Conservation (phyloP, 345 rosid genomes). For the Odontarrhena argentea region DNA sequence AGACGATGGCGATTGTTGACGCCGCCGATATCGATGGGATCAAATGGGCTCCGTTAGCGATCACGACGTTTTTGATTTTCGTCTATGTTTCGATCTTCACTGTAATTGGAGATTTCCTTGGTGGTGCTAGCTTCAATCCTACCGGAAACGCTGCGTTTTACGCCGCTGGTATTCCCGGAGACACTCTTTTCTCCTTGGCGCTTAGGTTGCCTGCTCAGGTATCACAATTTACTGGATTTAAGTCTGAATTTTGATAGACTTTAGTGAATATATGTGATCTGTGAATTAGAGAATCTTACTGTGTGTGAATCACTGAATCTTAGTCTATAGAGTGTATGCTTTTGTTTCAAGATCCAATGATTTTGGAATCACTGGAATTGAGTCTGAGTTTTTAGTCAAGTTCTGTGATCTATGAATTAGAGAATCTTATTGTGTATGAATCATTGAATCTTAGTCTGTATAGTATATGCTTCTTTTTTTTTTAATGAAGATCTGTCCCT, state of each 20-base stretch:
- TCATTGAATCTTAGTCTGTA: conserved; percentile 8
- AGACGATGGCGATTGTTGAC: conserved; percentile 54
- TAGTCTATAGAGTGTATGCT: conserved; percentile 21
- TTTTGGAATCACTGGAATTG: no score
- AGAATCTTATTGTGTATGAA: conserved; percentile 16
- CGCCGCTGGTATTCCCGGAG: conserved; percentile 76
- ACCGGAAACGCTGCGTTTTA: conserved; percentile 84
- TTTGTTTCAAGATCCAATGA: background rate
- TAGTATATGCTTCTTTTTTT: conserved; percentile 21
- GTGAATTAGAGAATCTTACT: conserved; percentile 15
- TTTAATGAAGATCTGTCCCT: conserved; percentile 16
- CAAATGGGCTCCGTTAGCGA: conserved; percentile 57
- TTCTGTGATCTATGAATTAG: conserved; percentile 2
- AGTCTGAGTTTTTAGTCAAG: conserved; percentile 1
- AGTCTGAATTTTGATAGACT: background rate
- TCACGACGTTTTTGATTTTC: conserved; percentile 60
- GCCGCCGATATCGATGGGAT: conserved; percentile 51
- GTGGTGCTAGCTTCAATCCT: conserved; percentile 93
- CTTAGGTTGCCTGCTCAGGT: conserved; percentile 96
- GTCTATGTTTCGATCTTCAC: conserved; percentile 66
- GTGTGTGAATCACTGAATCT: conserved; percentile 22
- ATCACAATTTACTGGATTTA: background rate
- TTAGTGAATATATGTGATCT: conserved; percentile 7
- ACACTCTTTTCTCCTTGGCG: conserved; percentile 81
- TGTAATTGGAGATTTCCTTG: conserved; percentile 54